These are phyloP conservation scores for Talaromyces sp. DNA, from an alignment of 2,329 filamentous ascomycete genomes.

Conservation along the genomic window DNA sequence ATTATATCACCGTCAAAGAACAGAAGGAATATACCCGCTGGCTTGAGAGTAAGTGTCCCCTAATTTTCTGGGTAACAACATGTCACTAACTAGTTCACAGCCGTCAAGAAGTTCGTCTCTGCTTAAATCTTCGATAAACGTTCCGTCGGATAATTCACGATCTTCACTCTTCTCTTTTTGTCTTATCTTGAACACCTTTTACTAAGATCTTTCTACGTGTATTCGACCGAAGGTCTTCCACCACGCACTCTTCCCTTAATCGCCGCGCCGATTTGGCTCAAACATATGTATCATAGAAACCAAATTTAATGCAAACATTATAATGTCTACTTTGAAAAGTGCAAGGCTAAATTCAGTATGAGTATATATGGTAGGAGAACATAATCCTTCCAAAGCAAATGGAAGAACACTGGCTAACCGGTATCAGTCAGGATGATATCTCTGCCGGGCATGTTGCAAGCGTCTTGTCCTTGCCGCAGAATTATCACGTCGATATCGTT, in stretches of 20 bases:
- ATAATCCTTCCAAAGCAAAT: not conserved
- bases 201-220: not conserved
- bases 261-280: not conserved
- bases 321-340: not conserved
- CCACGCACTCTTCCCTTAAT: not conserved
- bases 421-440: slow-evolving; percentile 33
- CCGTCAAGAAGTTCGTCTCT: slow-evolving; percentile 81
- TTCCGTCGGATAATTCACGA: not conserved
- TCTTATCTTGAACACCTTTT: not conserved
- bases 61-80: not conserved
- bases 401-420: not conserved
- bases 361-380: not conserved
- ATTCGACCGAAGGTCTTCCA: not conserved
- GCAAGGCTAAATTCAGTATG: not conserved
- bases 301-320: slow-evolving; percentile 11
- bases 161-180: slow-evolving; percentile 5
- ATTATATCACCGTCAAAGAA: slow-evolving; percentile 98
- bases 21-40: slow-evolving; percentile 93
- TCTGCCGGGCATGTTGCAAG: slow-evolving; percentile 30
- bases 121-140: slow-evolving; percentile 45
- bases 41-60: slow-evolving; percentile 61
- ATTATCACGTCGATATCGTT: slow-evolving; percentile 20
- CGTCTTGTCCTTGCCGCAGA: slow-evolving; percentile 24
- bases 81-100: slow-evolving; percentile 40
- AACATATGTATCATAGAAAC: slow-evolving; percentile 18